Evolutionary conservation across 176 grass and related monocot species (phyloP), one percentile per base, ranked within the genome.

Genomic region (Poa pratensis): DNA sequence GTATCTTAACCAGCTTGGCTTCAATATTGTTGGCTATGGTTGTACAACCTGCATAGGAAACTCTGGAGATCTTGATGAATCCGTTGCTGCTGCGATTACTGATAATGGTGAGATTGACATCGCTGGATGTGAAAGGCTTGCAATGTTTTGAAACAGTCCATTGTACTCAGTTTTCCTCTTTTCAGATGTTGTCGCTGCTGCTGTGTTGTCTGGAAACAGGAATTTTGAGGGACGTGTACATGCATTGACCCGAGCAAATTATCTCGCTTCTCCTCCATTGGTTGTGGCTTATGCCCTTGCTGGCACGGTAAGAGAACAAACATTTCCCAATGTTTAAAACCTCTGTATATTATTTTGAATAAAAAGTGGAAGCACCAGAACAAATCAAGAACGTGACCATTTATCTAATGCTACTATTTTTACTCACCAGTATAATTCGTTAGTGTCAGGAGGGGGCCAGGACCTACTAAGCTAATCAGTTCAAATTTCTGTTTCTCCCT

Each of bases 41-140:
- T 99, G 96, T 85, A 96, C 96, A 55, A 99, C 96, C 69, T 99
- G 96, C 90, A 99, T 99, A 60, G 96, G 96, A 83, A 99, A 99
- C 85, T 99, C 96, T 18, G 94, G 96, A 26, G 96, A 99, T 48
- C 91, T 99, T 85, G 94, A 99, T 86, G 91, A 96, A 84, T 78
- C 88, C 0, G 91, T 99, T 27, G 90, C 93, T 63, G 79, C 89
- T 84, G 94, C 93, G 72, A 96, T 99, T 69, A 63, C 91, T 82
- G 91, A 99, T 23, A 96, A 99, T 78, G 96, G 96, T 99, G 75
- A 84, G n/a, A 50, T 61, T 86, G 8, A 80, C 6, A 6, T 55
- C 57, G 2, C 78, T 87, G 18, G 26, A 62, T 32, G 45, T 55
- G 51, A 24, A 34, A 43, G 50, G 40, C 48, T 32, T 84, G 20